phyloP scores from a whole-genome alignment of 805 yeast species.

The Candida maesae region DNA sequence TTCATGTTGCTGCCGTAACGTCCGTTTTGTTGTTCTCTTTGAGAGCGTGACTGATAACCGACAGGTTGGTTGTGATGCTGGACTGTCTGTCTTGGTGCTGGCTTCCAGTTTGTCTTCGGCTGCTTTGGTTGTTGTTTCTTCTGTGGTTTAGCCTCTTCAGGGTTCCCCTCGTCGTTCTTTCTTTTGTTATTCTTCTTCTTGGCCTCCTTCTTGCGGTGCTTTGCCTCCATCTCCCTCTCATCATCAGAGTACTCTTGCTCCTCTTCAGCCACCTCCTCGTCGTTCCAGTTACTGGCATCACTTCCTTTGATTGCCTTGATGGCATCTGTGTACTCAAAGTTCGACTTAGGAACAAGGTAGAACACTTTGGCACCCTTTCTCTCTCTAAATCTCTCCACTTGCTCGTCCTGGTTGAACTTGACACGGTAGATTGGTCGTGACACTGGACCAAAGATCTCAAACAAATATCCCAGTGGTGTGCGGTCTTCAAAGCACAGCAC shows the following conservation, averaged over 20 bases:
- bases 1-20: neutral
- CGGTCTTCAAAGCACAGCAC: conserved; percentile 74
- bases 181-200: conserved; percentile 28
- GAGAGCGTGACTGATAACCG: conserved; percentile 12
- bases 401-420: conserved; percentile 52
- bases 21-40: conserved; percentile 16
- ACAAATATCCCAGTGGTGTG: conserved; percentile 67
- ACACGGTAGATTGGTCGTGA: conserved; percentile 80
- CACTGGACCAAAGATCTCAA: conserved; percentile 87
- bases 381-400: conserved; percentile 42
- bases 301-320: conserved; percentile 75
- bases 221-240: conserved; percentile 75
- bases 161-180: conserved; percentile 22
- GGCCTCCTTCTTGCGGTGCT: conserved; percentile 53
- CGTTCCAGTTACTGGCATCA: conserved; percentile 93
- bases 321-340: conserved; percentile 71
- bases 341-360: conserved; percentile 78
- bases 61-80: conserved; percentile 3
- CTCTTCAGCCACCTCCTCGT: conserved; percentile 88
- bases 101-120: neutral
- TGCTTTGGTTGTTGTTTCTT: conserved; percentile 1
- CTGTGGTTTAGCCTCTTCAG: neutral
- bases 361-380: conserved; percentile 55
- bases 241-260: conserved; percentile 97
- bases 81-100: conserved; percentile 4